phyloP scores from a whole-genome alignment of 805 yeast species.

The Candida silvatica region DNA sequence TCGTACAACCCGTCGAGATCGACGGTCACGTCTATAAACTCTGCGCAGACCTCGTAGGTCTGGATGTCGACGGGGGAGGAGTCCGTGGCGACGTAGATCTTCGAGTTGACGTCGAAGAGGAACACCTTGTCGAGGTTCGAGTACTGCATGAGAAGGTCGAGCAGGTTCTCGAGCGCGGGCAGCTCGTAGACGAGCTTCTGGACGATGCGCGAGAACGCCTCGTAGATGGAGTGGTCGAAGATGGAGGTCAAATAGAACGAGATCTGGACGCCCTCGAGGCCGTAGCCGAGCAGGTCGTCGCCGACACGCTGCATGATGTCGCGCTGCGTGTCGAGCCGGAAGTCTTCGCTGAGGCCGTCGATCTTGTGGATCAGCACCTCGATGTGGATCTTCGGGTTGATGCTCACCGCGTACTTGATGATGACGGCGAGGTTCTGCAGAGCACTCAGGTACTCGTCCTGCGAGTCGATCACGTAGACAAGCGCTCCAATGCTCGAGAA shows the following conservation, averaged over 20 bases:
- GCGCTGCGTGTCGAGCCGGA: slow-evolving; percentile 87
- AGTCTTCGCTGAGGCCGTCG: slow-evolving; percentile 92
- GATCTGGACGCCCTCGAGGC: slow-evolving; percentile 85
- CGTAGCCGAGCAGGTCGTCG: slow-evolving; percentile 83
- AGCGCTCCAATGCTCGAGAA: slow-evolving; percentile 82
- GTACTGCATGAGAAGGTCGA: slow-evolving; percentile 83
- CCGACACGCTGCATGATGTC: slow-evolving; percentile 95
- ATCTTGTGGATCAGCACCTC: slow-evolving; percentile 94
- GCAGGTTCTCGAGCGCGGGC: slow-evolving; percentile 78
- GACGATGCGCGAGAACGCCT: slow-evolving; percentile 88
- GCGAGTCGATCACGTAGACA: slow-evolving; percentile 91
- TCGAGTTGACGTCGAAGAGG: slow-evolving; percentile 83
- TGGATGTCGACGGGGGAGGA: slow-evolving; percentile 93
- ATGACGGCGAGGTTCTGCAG: slow-evolving; percentile 82
- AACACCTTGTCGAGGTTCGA: slow-evolving; percentile 90
- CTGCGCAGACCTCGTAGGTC: slow-evolving; percentile 94
- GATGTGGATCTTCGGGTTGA: slow-evolving; percentile 77
- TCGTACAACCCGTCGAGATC: slow-evolving; percentile 74
- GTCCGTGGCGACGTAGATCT: slow-evolving; percentile 93
- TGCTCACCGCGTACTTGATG: slow-evolving; percentile 77
- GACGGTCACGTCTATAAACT: slow-evolving; percentile 88
- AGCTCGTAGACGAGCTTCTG: slow-evolving; percentile 86
- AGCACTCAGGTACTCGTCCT: slow-evolving; percentile 91
- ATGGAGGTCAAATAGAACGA: slow-evolving; percentile 89
- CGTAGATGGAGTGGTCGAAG: slow-evolving; percentile 92